phyloP scores from a whole-genome alignment of 192 early-diverging fungal genomes.

The Backusella psychrophila region DNA sequence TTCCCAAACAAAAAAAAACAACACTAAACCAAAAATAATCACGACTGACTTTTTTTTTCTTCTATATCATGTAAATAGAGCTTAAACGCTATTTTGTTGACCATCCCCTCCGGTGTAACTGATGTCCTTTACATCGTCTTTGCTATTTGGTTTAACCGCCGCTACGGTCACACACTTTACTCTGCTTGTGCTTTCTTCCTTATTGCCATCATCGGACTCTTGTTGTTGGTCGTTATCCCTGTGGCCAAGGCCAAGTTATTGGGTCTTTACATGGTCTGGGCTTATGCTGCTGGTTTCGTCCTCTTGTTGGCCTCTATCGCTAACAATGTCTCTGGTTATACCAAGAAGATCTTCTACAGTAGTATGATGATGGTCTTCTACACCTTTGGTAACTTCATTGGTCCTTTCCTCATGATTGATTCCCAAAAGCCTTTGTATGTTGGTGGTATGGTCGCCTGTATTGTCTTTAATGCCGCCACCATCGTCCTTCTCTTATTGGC shows the following conservation, averaged over 20 bases:
- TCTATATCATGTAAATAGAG: background rate
- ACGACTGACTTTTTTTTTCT: background rate
- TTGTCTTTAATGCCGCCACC: slow-evolving; percentile 11
- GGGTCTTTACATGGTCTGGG: slow-evolving; percentile 14
- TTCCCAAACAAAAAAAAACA: background rate
- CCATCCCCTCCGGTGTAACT: slow-evolving; percentile 19
- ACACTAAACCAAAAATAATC: slow-evolving; percentile 1
- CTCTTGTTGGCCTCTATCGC: slow-evolving; percentile 12
- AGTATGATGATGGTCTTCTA: slow-evolving; percentile 16
- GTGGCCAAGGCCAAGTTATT: background rate
- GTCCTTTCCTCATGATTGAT: slow-evolving; percentile 21
- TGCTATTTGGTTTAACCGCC: slow-evolving; percentile 19
- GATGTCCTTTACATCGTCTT: background rate
- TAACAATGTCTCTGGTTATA: slow-evolving; percentile 26
- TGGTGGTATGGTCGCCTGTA: slow-evolving; percentile 20
- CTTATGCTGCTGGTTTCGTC: slow-evolving; percentile 18
- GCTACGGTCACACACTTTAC: slow-evolving; percentile 19
- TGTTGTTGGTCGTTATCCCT: slow-evolving; percentile 22
- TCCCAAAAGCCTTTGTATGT: slow-evolving; percentile 10
- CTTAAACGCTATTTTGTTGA: slow-evolving; percentile 22
- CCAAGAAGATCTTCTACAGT: slow-evolving; percentile 25
- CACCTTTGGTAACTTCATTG: slow-evolving; percentile 24
- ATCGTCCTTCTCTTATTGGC: slow-evolving; percentile 6
- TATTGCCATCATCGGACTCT: slow-evolving; percentile 13
- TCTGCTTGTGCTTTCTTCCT: background rate